These are phyloP conservation scores for Mercurialis annua DNA, from an alignment of 345 rosid species.

Conservation along the genomic window DNA sequence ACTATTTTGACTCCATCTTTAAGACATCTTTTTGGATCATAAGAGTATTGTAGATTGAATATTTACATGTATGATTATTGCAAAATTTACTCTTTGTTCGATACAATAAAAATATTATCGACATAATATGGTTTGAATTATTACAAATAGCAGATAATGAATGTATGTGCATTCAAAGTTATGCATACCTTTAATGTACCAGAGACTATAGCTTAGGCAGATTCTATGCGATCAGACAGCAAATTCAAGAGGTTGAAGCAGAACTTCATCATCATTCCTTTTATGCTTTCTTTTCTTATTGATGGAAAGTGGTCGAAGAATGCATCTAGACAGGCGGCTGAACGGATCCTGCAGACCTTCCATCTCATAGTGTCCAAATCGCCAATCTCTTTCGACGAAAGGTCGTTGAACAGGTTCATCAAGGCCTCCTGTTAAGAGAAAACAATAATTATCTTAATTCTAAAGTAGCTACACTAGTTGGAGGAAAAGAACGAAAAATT, in stretches of 20 bases:
- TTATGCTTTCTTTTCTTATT: constrained; percentile 39
- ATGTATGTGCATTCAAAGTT: neutral
- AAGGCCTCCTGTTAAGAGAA: constrained; percentile 64
- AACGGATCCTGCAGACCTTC: constrained; percentile 94
- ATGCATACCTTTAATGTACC: no score
- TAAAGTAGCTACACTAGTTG: neutral
- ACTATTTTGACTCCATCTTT: no score
- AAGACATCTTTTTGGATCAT: no score
- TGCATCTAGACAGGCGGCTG: constrained; percentile 50
- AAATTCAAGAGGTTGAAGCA: constrained; percentile 44
- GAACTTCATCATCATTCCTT: constrained; percentile 37
- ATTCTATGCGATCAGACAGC: constrained; percentile 23
- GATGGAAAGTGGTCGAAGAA: constrained; percentile 45
- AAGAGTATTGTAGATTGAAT: no score
- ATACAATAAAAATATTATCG: no score
- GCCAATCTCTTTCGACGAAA: constrained; percentile 69
- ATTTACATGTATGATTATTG: no score
- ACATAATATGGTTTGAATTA: neutral
- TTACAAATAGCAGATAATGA: neutral
- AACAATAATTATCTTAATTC: neutral
- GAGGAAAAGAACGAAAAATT: neutral
- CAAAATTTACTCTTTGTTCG: no score
- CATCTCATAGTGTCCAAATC: constrained; percentile 92
- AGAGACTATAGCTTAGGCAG: neutral
- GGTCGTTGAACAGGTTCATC: constrained; percentile 64